Evolutionary conservation across 2,329 filamentous ascomycete genomes (phyloP).

Genomic region (Trichophaea hybrida): DNA sequence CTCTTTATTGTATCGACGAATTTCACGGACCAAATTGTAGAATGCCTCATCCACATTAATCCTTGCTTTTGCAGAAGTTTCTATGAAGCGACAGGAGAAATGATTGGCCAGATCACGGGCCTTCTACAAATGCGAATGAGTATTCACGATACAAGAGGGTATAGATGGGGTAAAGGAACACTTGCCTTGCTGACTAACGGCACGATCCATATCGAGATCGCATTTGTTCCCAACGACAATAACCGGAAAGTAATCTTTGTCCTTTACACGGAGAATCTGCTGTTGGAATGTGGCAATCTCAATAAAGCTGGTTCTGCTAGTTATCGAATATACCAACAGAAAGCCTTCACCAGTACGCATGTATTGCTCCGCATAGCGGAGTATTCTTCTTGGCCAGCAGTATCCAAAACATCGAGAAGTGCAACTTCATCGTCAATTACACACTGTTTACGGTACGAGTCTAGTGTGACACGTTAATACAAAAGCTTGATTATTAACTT

Average conservation of each 20-base stretch:
- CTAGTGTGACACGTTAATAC: conserved; percentile 37
- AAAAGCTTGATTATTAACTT: neutral
- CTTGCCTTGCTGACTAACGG: conserved; percentile 82
- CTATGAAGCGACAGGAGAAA: conserved; percentile 96
- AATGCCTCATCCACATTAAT: conserved; percentile 98
- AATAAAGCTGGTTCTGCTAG: conserved; percentile 90
- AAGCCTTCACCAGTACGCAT: conserved; percentile 99
- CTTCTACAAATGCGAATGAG: conserved; percentile 37
- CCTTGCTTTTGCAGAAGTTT: conserved; percentile 94
- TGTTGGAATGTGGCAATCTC: conserved; percentile 98
- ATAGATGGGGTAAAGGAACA: conserved; percentile 15
- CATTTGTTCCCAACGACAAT: conserved; percentile 99
- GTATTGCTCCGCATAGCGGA: conserved; percentile 99
- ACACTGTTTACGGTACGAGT: conserved; percentile 99
- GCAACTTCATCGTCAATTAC: conserved; percentile 97
- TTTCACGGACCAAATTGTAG: conserved; percentile 95
- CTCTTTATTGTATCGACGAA: conserved; percentile 95
- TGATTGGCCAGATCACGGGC: conserved; percentile 70
- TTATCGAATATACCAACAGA: conserved; percentile 95
- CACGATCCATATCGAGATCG: conserved; percentile 84
- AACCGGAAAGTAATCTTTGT: conserved; percentile 99
- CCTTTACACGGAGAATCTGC: conserved; percentile 95
- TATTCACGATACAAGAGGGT: neutral
- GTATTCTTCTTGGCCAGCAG: conserved; percentile 96
- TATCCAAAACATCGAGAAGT: conserved; percentile 93